Conservation (phyloP, 371 early-diverging fungal genomes). For the Rhizopus stolonifer region DNA sequence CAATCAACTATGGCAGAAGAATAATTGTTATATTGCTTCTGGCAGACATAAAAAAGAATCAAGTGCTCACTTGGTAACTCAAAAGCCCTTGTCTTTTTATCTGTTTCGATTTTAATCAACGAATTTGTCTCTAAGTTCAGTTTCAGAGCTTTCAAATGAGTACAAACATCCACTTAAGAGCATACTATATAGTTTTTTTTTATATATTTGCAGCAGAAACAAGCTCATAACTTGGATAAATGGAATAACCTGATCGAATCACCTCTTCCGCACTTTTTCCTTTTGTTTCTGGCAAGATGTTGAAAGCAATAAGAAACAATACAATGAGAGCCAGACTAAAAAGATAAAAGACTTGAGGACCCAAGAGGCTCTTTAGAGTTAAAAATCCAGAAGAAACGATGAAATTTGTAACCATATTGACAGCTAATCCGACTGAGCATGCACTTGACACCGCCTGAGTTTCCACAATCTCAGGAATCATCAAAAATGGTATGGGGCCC, state of each 20-base stretch:
- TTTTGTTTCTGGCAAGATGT: slow-evolving; percentile 82
- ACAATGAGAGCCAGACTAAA: slow-evolving; percentile 58
- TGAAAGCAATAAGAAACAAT: slow-evolving; percentile 48
- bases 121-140: too few relatives aligned
- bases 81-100: too few relatives aligned
- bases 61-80: too few relatives aligned
- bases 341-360: slow-evolving; percentile 71
- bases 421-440: slow-evolving; percentile 64
- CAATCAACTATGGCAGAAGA: not conserved
- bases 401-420: slow-evolving; percentile 78
- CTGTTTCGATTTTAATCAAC: too few relatives aligned
- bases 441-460: slow-evolving; percentile 69
- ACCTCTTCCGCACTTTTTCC: slow-evolving; percentile 57
- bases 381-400: slow-evolving; percentile 67
- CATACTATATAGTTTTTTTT: too few relatives aligned
- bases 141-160: too few relatives aligned
- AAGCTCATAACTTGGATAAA: slow-evolving; percentile 28
- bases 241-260: slow-evolving; percentile 41
- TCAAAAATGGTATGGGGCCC: slow-evolving; percentile 86
- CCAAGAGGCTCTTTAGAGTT: slow-evolving; percentile 56
- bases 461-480: slow-evolving; percentile 83
- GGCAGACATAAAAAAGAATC: too few relatives aligned
- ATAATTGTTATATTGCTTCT: not conserved
- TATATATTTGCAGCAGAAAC: not conserved
- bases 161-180: too few relatives aligned